phyloP scores from a whole-genome alignment of 768 basidiomycete species.

The Russula compacta region DNA sequence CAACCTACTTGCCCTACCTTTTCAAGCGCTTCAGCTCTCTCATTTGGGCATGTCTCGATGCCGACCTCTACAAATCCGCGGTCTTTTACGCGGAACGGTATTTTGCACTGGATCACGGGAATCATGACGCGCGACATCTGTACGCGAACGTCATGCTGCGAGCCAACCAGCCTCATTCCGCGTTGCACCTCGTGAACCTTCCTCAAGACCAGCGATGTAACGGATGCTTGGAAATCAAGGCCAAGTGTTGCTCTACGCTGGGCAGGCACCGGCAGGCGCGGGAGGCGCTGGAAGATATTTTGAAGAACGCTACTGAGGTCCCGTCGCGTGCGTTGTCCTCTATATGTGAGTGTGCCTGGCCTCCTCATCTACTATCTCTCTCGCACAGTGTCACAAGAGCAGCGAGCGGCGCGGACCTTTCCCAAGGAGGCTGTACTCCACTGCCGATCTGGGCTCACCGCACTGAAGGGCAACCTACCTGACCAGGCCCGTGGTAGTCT shows the following conservation, averaged over 20 bases:
- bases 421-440: conserved; percentile 66
- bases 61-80: conserved; percentile 67
- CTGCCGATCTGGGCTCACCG: conserved; percentile 69
- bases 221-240: conserved; percentile 73
- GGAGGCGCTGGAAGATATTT: conserved; percentile 55
- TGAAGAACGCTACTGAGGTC: conserved; percentile 43
- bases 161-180: conserved; percentile 65
- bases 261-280: conserved; percentile 72
- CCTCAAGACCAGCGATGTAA: conserved; percentile 53
- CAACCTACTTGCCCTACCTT: conserved; percentile 46
- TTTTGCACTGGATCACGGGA: conserved; percentile 55
- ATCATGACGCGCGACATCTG: conserved; percentile 78
- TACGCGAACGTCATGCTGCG: conserved; percentile 71
- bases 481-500: conserved; percentile 67
- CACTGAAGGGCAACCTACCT: conserved; percentile 68
- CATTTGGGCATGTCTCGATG: conserved; percentile 79
- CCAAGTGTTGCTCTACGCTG: conserved; percentile 61
- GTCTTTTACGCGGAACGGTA: conserved; percentile 87
- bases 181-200: conserved; percentile 57
- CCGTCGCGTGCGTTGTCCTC: conserved; percentile 44
- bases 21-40: conserved; percentile 61
- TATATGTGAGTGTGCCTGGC: conserved; percentile 6
- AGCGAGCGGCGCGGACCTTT: conserved; percentile 46
- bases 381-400: conserved; percentile 44
- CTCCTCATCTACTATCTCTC: neutral